Conservation (phyloP, 768 basidiomycete genomes). For the Tricholoma terreum region DNA sequence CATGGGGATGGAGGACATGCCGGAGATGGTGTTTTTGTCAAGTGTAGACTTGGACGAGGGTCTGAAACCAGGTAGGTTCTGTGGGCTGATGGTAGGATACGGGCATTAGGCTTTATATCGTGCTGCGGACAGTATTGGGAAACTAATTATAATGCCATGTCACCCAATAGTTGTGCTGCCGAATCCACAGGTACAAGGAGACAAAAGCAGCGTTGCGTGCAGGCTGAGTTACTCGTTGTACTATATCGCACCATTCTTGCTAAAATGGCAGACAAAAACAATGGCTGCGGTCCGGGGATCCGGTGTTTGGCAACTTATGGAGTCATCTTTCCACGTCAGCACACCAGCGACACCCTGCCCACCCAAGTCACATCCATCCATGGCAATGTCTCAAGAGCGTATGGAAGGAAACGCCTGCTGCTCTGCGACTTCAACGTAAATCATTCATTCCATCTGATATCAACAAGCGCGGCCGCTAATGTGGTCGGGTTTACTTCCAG, state of each 20-base stretch:
- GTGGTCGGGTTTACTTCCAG: no score
- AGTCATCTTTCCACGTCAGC: no score
- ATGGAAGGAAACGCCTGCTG: background rate
- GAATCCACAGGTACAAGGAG: background rate
- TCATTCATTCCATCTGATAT: no score
- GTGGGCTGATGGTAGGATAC: background rate
- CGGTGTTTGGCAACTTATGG: background rate
- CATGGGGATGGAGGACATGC: background rate
- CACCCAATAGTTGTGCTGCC: background rate
- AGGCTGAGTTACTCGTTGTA: background rate
- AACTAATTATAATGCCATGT: background rate
- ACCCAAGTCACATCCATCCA: background rate
- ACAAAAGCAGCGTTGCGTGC: background rate
- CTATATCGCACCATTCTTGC: background rate
- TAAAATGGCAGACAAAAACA: background rate
- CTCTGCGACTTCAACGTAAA: background rate
- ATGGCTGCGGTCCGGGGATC: background rate
- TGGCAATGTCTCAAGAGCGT: background rate
- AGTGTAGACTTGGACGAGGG: background rate
- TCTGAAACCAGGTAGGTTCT: background rate
- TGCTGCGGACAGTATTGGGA: background rate
- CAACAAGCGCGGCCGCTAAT: no score
- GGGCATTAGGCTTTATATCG: background rate
- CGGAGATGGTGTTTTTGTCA: background rate
- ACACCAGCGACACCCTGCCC: no score